A percentile compares a stretch with the other conserved stretches of the same genome.
These are phyloP conservation scores for Keqinozyma sinolaborantium DNA, from an alignment of 1,139 yeast species.

Conservation along the genomic window DNA sequence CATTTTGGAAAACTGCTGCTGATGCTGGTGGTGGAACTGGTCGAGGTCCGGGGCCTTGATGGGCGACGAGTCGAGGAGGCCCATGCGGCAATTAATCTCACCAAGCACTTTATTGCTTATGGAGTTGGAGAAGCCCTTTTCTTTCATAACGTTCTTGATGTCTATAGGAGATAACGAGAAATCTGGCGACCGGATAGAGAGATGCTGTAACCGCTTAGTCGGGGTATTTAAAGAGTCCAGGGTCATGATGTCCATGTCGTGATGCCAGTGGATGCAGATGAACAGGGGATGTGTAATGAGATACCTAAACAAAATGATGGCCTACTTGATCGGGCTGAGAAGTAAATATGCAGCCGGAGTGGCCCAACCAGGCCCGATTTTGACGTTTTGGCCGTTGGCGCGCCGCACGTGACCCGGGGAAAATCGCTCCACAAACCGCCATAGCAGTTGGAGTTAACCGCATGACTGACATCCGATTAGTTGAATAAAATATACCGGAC, in stretches of 20 bases:
- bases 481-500: too few relatives aligned
- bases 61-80: conserved; percentile 10
- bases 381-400: too few relatives aligned
- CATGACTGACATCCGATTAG: too few relatives aligned
- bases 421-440: too few relatives aligned
- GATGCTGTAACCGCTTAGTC: conserved; percentile 33
- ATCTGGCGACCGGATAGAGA: conserved; percentile 32
- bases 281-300: too few relatives aligned
- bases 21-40: conserved; percentile 19
- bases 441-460: too few relatives aligned
- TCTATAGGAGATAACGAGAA: neutral
- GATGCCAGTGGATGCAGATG: too few relatives aligned
- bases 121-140: conserved; percentile 39
- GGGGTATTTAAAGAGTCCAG: conserved; percentile 31
- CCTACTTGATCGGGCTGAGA: too few relatives aligned
- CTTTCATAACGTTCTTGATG: conserved; percentile 24
- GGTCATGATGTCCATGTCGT: conserved; percentile 9
- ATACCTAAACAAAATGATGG: too few relatives aligned
- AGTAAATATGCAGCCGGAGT: neutral
- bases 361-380: too few relatives aligned
- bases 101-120: conserved; percentile 37
- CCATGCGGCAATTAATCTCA: conserved; percentile 32
- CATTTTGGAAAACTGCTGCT: conserved; percentile 33
- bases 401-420: too few relatives aligned
- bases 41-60: conserved; percentile 2